Evolutionary conservation across 345 rosid species (phyloP).

Genomic region (Boechera divaricarpa): DNA sequence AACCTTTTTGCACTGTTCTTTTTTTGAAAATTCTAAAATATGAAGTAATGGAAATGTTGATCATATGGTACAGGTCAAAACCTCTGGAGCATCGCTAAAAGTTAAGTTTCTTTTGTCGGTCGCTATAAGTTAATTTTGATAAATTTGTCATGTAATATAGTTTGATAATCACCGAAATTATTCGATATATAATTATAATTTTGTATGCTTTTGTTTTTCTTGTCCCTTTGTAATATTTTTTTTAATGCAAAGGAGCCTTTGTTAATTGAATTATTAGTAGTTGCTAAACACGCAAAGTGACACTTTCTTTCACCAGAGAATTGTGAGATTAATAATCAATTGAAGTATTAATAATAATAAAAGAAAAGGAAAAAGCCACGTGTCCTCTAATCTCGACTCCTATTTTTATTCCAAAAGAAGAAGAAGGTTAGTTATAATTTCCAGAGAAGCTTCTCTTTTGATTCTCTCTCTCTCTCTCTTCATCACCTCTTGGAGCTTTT

Average conservation of each 20-base stretch:
- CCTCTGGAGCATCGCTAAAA: conserved; percentile 43
- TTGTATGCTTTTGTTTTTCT: too few relatives aligned
- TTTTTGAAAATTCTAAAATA: neutral
- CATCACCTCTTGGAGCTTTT: conserved; percentile 32
- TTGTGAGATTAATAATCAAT: conserved; percentile 21
- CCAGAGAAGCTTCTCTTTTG: conserved; percentile 45
- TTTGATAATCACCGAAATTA: neutral
- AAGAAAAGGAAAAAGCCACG: conserved; percentile 34
- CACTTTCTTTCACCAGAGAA: conserved; percentile 17
- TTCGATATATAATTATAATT: too few relatives aligned
- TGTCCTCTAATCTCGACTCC: conserved; percentile 20
- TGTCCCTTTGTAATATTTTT: too few relatives aligned
- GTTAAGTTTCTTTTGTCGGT: conserved; percentile 40
- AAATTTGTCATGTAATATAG: conserved; percentile 33
- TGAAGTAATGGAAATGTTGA: conserved; percentile 6
- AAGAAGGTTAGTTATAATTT: conserved; percentile 25
- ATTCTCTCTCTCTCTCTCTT: conserved; percentile 23
- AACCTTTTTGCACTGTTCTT: conserved; percentile 7
- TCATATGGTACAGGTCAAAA: conserved; percentile 44
- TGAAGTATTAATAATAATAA: neutral
- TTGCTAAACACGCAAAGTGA: conserved; percentile 34
- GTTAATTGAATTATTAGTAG: conserved; percentile 7
- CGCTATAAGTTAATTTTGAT: conserved; percentile 31
- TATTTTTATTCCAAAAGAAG: conserved; percentile 12
- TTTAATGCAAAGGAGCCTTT: too few relatives aligned